Base-by-base conservation (phyloP, 768 basidiomycete species). In the Strobilomyces echinocephalus region DNA sequence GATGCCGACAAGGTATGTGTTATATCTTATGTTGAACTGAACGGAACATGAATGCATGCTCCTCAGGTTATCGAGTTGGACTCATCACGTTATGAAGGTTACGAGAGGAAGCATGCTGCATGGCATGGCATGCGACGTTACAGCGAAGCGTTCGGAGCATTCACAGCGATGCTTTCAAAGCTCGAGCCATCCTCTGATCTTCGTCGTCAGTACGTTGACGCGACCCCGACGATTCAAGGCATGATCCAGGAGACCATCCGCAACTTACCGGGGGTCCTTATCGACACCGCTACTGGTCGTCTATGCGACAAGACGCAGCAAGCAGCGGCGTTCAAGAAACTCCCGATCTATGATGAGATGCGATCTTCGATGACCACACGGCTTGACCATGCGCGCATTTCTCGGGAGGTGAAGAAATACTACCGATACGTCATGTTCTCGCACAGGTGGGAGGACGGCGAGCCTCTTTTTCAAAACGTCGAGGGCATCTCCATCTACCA, bases 391-490 rank as follows among this genome's bases (percentile, higher is more conserved):
- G 15, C 9, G 4, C 52, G 59, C 18, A 61, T 61, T 31, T 10
- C 0, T 16, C 48, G 6, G 4, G 55, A 7, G 35, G 58, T 60
- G 21, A 42, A 51, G 7, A 3, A 43, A 3, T 60, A 24, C 21
- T 60, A 60, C 26, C 18, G 44, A 46, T 60, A 60, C 3, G 51
- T 53, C 1, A 58, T 58, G 52, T 11, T 59, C n/a, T 59, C 57
- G 0, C 59, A 60, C 33, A 43, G 20, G 33, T 55, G 58, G 58
- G 39, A 60, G 26, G 0, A 31, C 1, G 36, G 9, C 0, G 58
- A 60, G 36, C 59, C 59, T 3, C 24, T 28, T 3, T 20, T 56
- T 6, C 58, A 53, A 7, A 5, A 3, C 2, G 51, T 60, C 20
- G 50, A 56, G 24, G 28, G 46, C 1, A 59, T 26, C 7, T 46